Base-by-base conservation (phyloP, 176 grass and related monocot species). In the Pontederia crassipes region DNA sequence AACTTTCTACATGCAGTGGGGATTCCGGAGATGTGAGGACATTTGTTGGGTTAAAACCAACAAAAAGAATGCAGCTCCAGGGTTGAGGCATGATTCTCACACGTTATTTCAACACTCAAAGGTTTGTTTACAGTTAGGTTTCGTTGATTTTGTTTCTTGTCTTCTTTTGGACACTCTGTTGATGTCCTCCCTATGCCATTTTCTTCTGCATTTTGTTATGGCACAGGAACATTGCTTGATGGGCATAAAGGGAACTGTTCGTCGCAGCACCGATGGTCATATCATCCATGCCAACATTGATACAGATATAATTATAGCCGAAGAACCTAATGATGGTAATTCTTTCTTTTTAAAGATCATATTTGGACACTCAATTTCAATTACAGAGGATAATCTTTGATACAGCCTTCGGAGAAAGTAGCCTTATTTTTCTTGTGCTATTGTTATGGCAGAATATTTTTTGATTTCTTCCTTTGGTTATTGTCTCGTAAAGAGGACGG, bases 241-340 rank as follows among this genome's bases (percentile, higher is more conserved):
- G 93, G 93, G 93, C 66, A 97, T 97, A 82, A 97, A 91, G 83
- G 93, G 93, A 69, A 97, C 93, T 11, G 93, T 97, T 51, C 87
- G 87, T 26, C 87, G 93, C 64, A 97, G 93, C 81, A 91, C 93
- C 20, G 93, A 97, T 74, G 93, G 93, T 1, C 93, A 97, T 67
- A 86, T 97, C 64, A 97, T 97, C 57, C 93, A 97, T 52, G 93
- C 93, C 1, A 97, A 97, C 84, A 97, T 97, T 59, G 93, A 91
- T 71, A 97, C 93, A 47, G 93, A 97, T 80, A 88, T 97, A 64
- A 91, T 97, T 58, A 97, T 97, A 65, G 87, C 93, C 50, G 93
- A 97, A 78, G 87, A 91, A 67, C 81, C 93, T 72, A 76, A 14
- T 7, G 87, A 97, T 83, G 93, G 93, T 97, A 53, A 78, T 69